These are phyloP conservation scores for Fomitopsis betulina DNA, from an alignment of 1,284 basidiomycete genomes.

Conservation along the genomic window DNA sequence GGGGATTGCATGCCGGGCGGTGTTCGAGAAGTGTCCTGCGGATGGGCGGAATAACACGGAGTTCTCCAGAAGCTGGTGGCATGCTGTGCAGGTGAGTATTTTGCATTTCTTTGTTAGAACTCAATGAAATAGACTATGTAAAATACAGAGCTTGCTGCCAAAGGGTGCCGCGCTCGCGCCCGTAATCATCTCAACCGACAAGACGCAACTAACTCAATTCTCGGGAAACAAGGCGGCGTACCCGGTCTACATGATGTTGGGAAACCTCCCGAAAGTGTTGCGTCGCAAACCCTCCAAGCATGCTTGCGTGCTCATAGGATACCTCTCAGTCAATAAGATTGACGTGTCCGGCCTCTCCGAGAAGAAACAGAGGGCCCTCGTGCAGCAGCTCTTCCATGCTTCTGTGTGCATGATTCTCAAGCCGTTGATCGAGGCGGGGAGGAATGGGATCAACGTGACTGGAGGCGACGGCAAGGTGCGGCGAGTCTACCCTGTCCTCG, in stretches of 20 bases:
- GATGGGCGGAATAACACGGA: no score
- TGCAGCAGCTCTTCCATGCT: constrained; percentile 15
- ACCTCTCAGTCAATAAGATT: neutral
- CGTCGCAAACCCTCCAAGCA: constrained; percentile 1
- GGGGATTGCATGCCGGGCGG: no score
- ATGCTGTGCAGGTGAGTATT: no score
- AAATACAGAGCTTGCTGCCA: neutral
- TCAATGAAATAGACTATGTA: no score
- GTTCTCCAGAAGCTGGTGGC: no score
- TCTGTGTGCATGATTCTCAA: constrained; percentile 15
- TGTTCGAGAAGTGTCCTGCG: no score
- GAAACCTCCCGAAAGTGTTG: constrained; percentile 1
- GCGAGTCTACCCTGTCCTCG: constrained; percentile 18
- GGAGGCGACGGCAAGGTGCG: constrained; percentile 16
- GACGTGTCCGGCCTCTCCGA: neutral
- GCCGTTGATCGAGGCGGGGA: constrained; percentile 14
- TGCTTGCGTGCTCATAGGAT: neutral
- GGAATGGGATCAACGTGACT: constrained; percentile 16
- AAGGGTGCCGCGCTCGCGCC: neutral
- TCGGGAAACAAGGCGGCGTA: constrained; percentile 1
- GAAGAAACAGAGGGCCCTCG: neutral
- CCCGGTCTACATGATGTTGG: constrained; percentile 4
- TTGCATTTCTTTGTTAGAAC: no score
- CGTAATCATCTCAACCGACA: constrained; percentile 3
- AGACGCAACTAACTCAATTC: constrained; percentile 3